These are phyloP conservation scores for Breynia disticha DNA, from an alignment of 441 rosid genomes.

Conservation along the genomic window DNA sequence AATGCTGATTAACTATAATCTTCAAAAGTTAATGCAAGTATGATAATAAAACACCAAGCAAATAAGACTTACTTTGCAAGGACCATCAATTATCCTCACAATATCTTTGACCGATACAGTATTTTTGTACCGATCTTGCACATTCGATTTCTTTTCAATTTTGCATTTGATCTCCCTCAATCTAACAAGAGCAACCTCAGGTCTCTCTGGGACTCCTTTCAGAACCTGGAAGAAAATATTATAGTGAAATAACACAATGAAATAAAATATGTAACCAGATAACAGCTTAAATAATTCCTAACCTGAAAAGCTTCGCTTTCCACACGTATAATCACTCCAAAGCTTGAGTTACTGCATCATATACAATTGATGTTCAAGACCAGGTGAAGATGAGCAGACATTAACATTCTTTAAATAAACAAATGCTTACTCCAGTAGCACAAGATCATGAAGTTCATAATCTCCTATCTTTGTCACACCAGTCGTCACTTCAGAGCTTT, in stretches of 20 bases:
- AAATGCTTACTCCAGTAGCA: constrained; percentile 72
- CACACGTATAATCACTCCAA: constrained; percentile 90
- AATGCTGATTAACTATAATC: not conserved
- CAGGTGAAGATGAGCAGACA: not conserved
- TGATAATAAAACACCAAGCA: not conserved
- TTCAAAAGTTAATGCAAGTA: no score
- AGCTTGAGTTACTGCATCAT: constrained; percentile 65
- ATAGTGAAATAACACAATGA: not conserved
- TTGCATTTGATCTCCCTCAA: constrained; percentile 94
- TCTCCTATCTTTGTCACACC: constrained; percentile 92
- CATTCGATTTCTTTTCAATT: constrained; percentile 69
- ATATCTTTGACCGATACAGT: constrained; percentile 73
- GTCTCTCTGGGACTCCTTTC: constrained; percentile 91
- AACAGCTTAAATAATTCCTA: constrained; percentile 4
- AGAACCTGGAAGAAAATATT: constrained; percentile 46
- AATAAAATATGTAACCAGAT: not conserved
- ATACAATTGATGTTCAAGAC: constrained; percentile 16
- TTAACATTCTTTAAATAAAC: constrained; percentile 1
- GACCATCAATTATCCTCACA: constrained; percentile 79
- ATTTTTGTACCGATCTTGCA: constrained; percentile 65
- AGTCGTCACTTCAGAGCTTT: constrained; percentile 93
- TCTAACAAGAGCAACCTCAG: constrained; percentile 79
- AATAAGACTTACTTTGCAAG: constrained; percentile 61
- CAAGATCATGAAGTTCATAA: constrained; percentile 95
- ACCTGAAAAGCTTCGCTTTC: constrained; percentile 98